Evolutionary conservation across 177 flowering plant species (phyloP).

Genomic region (Telopea speciosissima): DNA sequence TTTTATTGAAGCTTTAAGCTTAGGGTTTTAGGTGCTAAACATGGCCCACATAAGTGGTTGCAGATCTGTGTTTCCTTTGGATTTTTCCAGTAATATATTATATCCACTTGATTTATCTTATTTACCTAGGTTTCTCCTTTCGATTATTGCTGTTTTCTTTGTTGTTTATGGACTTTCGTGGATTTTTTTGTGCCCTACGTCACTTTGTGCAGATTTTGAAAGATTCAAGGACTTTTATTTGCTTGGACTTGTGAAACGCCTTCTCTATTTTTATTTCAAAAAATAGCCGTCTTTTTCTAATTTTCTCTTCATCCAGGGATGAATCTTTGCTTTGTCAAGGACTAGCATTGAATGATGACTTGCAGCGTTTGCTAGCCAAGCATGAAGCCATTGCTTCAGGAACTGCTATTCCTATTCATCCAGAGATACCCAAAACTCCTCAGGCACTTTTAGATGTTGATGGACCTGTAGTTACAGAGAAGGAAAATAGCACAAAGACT

Average conservation of each 20-base stretch:
- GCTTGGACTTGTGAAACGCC: conserved; percentile 1
- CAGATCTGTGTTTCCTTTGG: too few species aligned
- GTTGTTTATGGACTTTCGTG: too few species aligned
- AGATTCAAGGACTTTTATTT: not conserved
- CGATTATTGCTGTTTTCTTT: too few species aligned
- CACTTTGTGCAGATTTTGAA: not conserved
- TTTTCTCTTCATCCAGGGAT: conserved; percentile 34
- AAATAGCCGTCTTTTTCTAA: not conserved
- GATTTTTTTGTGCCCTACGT: too few species aligned
- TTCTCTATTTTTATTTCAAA: too few species aligned
- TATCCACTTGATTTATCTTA: too few species aligned
- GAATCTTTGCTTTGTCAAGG: conserved; percentile 63
- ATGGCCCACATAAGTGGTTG: too few species aligned
- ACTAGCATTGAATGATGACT: conserved; percentile 64
- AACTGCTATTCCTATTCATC: conserved; percentile 18
- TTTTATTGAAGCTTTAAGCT: too few species aligned
- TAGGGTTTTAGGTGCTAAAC: too few species aligned
- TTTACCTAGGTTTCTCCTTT: too few species aligned
- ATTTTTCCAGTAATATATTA: too few species aligned
- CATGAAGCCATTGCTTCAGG: conserved; percentile 61
- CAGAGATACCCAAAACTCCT: conserved; percentile 36
- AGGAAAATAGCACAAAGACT: conserved; percentile 25
- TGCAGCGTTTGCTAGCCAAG: conserved; percentile 59
- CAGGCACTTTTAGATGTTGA: conserved; percentile 42
- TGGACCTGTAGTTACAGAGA: conserved; percentile 31